Evolutionary conservation across 164 flowering plant genomes (phyloP).

Genomic region (Litsea cubeba): DNA sequence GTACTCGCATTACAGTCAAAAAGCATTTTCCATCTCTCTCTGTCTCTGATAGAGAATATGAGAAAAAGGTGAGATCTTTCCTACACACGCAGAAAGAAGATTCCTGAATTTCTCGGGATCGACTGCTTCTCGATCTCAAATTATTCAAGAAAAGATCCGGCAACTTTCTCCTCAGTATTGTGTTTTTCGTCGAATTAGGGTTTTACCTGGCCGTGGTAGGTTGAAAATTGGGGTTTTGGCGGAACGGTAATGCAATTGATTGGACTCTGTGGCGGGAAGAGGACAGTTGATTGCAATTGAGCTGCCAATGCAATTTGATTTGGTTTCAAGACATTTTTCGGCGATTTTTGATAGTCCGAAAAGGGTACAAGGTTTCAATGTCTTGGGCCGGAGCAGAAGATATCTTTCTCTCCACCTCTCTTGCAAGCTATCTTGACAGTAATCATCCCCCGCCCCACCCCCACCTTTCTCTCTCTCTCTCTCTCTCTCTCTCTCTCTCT

Average conservation of each 20-base stretch:
- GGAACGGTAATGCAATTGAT: not conserved
- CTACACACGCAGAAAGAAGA: too few species aligned
- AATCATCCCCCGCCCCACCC: too few species aligned
- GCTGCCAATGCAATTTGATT: constrained; percentile 30
- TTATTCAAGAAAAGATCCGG: too few species aligned
- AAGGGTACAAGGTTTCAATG: constrained; percentile 19
- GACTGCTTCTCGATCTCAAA: too few species aligned
- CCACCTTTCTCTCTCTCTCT: constrained; percentile 13
- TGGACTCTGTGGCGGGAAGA: not conserved
- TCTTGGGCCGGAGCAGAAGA: constrained; percentile 51
- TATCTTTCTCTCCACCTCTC: constrained; percentile 42
- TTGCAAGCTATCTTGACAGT: constrained; percentile 52
- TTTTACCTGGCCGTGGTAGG: too few species aligned
- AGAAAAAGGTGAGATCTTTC: too few species aligned
- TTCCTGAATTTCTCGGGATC: too few species aligned
- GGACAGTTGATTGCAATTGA: not conserved
- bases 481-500: constrained; percentile 9
- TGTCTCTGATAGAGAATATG: too few species aligned
- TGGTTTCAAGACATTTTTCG: constrained; percentile 16
- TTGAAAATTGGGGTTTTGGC: too few species aligned
- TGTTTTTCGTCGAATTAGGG: not conserved
- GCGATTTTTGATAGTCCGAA: constrained; percentile 12
- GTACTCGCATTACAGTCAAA: too few species aligned
- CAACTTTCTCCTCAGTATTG: too few species aligned
- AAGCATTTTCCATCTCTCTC: too few species aligned